Evolutionary conservation across 2,329 filamentous ascomycete genomes (phyloP).

Genomic region (Alternaria sp.): DNA sequence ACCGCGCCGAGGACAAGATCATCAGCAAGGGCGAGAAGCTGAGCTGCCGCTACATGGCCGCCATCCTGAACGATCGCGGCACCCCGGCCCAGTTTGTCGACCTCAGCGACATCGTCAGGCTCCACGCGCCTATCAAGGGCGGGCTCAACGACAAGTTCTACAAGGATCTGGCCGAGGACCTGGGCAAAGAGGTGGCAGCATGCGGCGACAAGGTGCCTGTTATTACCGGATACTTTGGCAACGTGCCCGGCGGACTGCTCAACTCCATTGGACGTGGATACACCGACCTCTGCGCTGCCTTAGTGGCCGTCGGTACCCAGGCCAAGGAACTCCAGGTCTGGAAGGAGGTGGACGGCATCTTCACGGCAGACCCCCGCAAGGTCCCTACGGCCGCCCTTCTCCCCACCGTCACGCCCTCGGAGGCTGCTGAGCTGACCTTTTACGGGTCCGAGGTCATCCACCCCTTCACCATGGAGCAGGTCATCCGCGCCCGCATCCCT

Average conservation of each 20-base stretch:
- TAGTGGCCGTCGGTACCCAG: slow-evolving; percentile 86
- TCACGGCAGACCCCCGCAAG: slow-evolving; percentile 83
- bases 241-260: slow-evolving; percentile 87
- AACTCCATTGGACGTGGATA: slow-evolving; percentile 94
- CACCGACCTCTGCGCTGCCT: slow-evolving; percentile 91
- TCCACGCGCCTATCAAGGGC: slow-evolving; percentile 51
- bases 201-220: slow-evolving; percentile 56
- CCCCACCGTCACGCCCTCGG: slow-evolving; percentile 85
- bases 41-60: slow-evolving; percentile 89
- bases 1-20: slow-evolving; percentile 69
- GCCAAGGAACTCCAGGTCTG: slow-evolving; percentile 93
- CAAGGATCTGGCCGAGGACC: slow-evolving; percentile 48
- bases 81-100: slow-evolving; percentile 91
- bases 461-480: slow-evolving; percentile 97
- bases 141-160: slow-evolving; percentile 56
- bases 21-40: slow-evolving; percentile 96
- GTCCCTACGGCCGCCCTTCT: slow-evolving; percentile 93
- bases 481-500: slow-evolving; percentile 76
- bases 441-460: slow-evolving; percentile 89
- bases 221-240: slow-evolving; percentile 90
- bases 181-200: slow-evolving; percentile 52
- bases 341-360: slow-evolving; percentile 99
- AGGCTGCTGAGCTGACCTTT: slow-evolving; percentile 90
- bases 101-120: slow-evolving; percentile 79
- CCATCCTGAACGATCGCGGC: slow-evolving; percentile 78